Percentiles rank a stretch among this genome's conserved stretches.
Conservation (phyloP, 1,284 basidiomycete genomes). For the Peniophora sp. region DNA sequence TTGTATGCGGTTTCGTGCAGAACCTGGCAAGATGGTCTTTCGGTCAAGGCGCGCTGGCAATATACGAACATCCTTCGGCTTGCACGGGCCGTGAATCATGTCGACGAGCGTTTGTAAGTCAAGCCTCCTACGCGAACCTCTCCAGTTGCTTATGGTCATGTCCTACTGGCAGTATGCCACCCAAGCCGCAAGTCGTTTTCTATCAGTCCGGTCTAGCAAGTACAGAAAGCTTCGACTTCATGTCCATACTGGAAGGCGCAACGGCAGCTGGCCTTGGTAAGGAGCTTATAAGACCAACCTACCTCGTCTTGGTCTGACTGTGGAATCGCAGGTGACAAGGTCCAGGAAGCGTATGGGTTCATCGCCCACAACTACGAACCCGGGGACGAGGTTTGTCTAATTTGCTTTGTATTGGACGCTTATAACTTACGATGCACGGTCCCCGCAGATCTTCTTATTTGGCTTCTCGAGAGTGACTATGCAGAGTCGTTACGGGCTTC, state of each 20-base stretch:
- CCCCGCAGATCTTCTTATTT: slow-evolving; percentile 59
- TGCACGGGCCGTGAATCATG: slow-evolving; percentile 47
- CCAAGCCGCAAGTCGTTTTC: slow-evolving; percentile 58
- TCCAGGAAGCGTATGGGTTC: slow-evolving; percentile 68
- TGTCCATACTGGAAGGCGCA: slow-evolving; percentile 33
- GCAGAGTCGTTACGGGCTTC: slow-evolving; percentile 8
- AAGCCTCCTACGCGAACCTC: too few relatives aligned
- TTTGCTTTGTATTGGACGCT: not conserved
- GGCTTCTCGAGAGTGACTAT: slow-evolving; percentile 66
- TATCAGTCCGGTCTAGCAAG: slow-evolving; percentile 62
- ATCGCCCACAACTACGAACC: slow-evolving; percentile 64
- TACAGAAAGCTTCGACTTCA: slow-evolving; percentile 48
- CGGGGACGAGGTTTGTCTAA: slow-evolving; percentile 51
- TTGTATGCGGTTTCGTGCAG: too few relatives aligned
- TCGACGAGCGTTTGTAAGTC: slow-evolving; percentile 43
- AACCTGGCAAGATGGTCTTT: slow-evolving; percentile 38
- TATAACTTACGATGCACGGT: not conserved
- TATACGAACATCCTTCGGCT: slow-evolving; percentile 59
- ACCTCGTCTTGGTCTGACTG: slow-evolving; percentile 8
- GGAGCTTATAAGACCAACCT: not conserved
- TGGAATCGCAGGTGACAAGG: slow-evolving; percentile 58
- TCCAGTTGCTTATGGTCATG: not conserved
- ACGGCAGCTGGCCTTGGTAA: slow-evolving; percentile 53
- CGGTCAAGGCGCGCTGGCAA: slow-evolving; percentile 37
- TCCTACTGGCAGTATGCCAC: slow-evolving; percentile 25